Conservation (phyloP, 2,329 filamentous ascomycete species). For the Alternaria viburni region DNA sequence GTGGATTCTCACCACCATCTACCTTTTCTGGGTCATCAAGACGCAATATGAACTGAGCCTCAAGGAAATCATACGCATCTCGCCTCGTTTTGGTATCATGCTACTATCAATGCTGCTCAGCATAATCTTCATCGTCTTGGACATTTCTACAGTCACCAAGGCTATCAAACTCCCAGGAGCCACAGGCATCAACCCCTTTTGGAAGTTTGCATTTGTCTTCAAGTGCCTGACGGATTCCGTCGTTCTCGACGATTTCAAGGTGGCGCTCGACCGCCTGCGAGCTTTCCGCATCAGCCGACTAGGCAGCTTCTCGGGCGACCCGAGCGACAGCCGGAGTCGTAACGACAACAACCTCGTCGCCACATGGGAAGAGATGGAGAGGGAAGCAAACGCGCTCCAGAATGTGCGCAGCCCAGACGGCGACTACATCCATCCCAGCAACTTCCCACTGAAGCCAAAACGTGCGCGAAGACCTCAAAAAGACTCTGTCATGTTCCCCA, state of each 20-base stretch:
- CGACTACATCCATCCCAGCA: constrained; percentile 37
- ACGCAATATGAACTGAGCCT: constrained; percentile 65
- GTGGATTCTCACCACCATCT: constrained; percentile 69
- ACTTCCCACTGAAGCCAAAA: constrained; percentile 35
- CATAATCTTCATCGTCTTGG: constrained; percentile 66
- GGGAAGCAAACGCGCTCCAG: constrained; percentile 34
- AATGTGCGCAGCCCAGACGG: constrained; percentile 39
- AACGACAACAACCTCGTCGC: constrained; percentile 39
- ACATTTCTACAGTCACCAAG: constrained; percentile 65
- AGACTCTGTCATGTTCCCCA: constrained; percentile 33
- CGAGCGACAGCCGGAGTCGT: constrained; percentile 41
- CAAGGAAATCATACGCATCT: constrained; percentile 64
- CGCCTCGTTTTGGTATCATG: constrained; percentile 69
- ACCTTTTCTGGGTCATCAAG: constrained; percentile 68
- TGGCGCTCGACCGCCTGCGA: constrained; percentile 56
- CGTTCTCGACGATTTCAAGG: constrained; percentile 73
- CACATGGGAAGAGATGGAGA: constrained; percentile 44
- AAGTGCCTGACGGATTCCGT: constrained; percentile 72
- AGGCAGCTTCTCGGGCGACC: constrained; percentile 46
- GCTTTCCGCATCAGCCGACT: constrained; percentile 53
- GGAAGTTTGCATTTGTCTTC: constrained; percentile 69
- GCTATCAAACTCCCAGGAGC: constrained; percentile 50
- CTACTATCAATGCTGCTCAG: constrained; percentile 66
- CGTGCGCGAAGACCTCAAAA: constrained; percentile 29
- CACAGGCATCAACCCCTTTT: constrained; percentile 70